Conservation (phyloP, 495 filamentous ascomycete species). For the Aspergillus wentii region DNA sequence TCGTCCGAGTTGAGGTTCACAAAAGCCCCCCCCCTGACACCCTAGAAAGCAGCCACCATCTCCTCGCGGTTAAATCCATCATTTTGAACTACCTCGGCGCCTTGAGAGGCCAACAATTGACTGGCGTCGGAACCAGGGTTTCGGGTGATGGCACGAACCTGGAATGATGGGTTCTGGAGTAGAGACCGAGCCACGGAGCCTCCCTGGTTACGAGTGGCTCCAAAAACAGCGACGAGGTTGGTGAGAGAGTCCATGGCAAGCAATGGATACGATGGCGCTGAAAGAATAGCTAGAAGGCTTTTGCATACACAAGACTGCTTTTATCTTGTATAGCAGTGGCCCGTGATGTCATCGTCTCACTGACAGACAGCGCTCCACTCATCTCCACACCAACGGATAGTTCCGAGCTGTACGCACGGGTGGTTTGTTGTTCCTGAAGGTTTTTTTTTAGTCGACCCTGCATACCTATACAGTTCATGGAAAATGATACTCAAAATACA, state of each 20-base stretch:
- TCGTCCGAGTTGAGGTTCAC: slow-evolving; percentile 33
- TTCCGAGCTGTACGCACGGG: no score
- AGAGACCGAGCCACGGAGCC: slow-evolving; percentile 33
- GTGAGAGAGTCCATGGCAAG: no score
- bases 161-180: slow-evolving; percentile 25
- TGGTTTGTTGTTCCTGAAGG: no score
- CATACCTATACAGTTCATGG: neutral
- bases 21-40: slow-evolving; percentile 23
- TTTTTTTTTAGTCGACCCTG: no score
- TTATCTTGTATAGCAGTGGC: no score
- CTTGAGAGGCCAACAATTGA: slow-evolving; percentile 28
- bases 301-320: no score
- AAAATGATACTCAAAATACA: slow-evolving; percentile 5
- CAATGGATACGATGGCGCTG: no score
- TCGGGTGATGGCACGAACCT: slow-evolving; percentile 35
- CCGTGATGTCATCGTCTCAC: no score
- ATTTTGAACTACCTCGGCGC: slow-evolving; percentile 42
- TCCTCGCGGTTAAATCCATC: slow-evolving; percentile 29
- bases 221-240: slow-evolving; percentile 19
- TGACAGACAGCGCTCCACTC: no score
- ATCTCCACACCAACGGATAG: no score
- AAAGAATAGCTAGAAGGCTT: no score
- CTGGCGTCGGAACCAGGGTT: slow-evolving; percentile 32
- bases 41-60: slow-evolving; percentile 17
- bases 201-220: slow-evolving; percentile 37